Percentiles rank a stretch among this genome's conserved stretches.
phyloP scores from a whole-genome alignment of 495 filamentous ascomycete genomes.

The Hyaloscypha hepaticicola region DNA sequence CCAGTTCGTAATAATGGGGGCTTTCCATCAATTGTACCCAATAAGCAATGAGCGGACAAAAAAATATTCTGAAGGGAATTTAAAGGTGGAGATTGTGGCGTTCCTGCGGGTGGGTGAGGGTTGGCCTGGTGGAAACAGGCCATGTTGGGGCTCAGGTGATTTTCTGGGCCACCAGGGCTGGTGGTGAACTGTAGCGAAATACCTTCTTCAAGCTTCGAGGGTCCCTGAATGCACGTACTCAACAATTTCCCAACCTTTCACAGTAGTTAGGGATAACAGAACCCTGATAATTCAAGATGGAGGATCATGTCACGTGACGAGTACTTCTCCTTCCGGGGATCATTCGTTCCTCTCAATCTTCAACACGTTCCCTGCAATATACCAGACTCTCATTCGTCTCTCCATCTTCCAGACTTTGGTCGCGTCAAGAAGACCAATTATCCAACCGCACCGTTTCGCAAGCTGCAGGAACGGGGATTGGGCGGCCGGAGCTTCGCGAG shows the following conservation, averaged over 20 bases:
- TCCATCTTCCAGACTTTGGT: background rate
- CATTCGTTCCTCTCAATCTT: background rate
- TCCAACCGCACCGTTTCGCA: background rate
- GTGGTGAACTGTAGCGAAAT: background rate
- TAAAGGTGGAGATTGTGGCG: background rate
- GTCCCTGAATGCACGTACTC: background rate
- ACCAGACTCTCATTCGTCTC: background rate
- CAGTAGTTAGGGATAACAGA: background rate
- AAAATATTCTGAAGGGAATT: background rate
- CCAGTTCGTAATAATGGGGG: background rate
- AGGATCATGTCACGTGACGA: background rate
- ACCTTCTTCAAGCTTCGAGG: background rate
- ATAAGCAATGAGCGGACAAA: background rate
- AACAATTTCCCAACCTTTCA: background rate
- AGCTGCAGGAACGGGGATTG: background rate
- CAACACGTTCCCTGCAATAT: background rate
- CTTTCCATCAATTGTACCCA: background rate
- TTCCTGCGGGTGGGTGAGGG: background rate
- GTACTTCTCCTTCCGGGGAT: too few relatives aligned
- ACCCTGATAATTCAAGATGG: background rate
- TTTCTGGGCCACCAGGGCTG: background rate
- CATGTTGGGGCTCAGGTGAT: background rate
- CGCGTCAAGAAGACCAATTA: background rate
- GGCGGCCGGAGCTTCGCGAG: background rate
- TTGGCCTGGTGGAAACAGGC: background rate